Evolutionary conservation across 495 filamentous ascomycete genomes (phyloP).

Genomic region (Penicillium argentinense): DNA sequence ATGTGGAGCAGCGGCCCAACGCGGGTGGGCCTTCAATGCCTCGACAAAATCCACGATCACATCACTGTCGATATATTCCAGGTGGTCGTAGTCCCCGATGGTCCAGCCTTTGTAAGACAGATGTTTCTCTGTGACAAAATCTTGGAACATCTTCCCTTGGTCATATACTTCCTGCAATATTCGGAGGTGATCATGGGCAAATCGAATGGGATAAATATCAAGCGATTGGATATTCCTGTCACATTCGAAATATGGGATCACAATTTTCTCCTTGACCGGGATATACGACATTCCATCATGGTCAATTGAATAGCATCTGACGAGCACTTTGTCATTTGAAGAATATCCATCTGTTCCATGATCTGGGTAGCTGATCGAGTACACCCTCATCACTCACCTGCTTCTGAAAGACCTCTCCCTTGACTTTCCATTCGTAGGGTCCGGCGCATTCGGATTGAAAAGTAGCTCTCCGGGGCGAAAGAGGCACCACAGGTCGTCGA

Average conservation of each 20-base stretch:
- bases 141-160: neutral
- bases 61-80: conserved; percentile 3
- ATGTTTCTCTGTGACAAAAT: neutral
- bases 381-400: conserved; percentile 4
- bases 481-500: conserved; percentile 3
- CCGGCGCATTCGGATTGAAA: neutral
- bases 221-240: conserved; percentile 1
- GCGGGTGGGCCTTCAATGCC: neutral
- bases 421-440: neutral
- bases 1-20: neutral
- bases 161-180: neutral
- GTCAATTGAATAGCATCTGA: conserved; percentile 2
- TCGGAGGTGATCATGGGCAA: neutral
- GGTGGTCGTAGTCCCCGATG: neutral
- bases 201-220: conserved; percentile 1
- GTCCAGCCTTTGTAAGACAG: conserved; percentile 2
- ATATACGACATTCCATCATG: neutral
- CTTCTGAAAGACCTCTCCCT: neutral
- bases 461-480: neutral
- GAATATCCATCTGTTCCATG: conserved; percentile 3
- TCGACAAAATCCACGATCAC: conserved; percentile 5
- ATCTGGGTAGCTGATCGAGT: conserved; percentile 4
- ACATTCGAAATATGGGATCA: conserved; percentile 1
- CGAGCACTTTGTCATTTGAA: neutral
- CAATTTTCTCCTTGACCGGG: neutral